Percentiles rank a stretch among this genome's conserved stretches.
Evolutionary conservation across 2,329 filamentous ascomycete genomes (phyloP).

Genomic region (Fusarium torulosum): DNA sequence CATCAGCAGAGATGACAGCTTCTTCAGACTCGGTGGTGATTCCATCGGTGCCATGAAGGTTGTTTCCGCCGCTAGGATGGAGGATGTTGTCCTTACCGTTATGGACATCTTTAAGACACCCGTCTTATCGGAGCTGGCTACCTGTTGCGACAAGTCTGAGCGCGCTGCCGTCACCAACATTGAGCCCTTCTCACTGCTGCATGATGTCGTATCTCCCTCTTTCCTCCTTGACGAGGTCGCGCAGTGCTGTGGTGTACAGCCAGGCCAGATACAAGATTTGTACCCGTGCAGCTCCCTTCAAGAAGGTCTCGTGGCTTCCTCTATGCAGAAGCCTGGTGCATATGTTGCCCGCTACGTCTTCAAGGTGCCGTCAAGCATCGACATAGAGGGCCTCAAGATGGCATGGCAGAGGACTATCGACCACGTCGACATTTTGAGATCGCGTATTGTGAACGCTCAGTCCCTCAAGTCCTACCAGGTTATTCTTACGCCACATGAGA

Average conservation of each 20-base stretch:
- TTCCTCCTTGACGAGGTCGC: constrained; percentile 24
- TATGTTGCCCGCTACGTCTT: constrained; percentile 43
- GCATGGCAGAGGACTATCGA: constrained; percentile 43
- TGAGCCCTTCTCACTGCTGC: constrained; percentile 17
- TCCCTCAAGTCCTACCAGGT: constrained; percentile 38
- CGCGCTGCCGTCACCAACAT: background rate
- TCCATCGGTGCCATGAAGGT: constrained; percentile 48
- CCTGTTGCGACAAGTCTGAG: background rate
- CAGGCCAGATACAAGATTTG: constrained; percentile 24
- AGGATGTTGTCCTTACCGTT: constrained; percentile 32
- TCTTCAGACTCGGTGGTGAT: constrained; percentile 60
- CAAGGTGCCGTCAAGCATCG: constrained; percentile 18
- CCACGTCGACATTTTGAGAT: constrained; percentile 41
- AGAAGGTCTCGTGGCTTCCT: constrained; percentile 37
- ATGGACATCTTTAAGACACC: constrained; percentile 31
- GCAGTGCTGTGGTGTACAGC: constrained; percentile 19
- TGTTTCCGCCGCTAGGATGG: constrained; percentile 30
- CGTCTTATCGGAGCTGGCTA: constrained; percentile 28
- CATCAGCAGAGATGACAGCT: constrained; percentile 51
- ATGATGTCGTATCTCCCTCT: constrained; percentile 4
- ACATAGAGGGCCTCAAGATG: constrained; percentile 23
- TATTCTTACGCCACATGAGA: constrained; percentile 17
- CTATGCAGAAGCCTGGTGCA: constrained; percentile 34
- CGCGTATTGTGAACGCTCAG: constrained; percentile 40
- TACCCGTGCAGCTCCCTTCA: constrained; percentile 40